These are phyloP conservation scores for Viola pubescens DNA, from an alignment of 441 rosid species.

Conservation along the genomic window DNA sequence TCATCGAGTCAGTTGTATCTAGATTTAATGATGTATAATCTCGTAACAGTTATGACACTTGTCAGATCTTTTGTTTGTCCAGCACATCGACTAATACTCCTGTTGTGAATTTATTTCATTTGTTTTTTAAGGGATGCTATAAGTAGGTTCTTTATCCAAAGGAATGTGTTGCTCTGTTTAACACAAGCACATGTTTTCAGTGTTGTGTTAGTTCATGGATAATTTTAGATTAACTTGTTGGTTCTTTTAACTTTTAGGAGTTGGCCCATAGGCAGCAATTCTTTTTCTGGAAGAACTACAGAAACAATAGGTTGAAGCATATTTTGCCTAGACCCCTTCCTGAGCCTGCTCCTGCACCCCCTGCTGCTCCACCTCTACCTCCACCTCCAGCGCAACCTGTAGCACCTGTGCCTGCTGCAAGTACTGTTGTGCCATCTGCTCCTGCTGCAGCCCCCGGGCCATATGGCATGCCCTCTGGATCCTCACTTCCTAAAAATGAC, in stretches of 20 bases:
- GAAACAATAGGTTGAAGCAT: constrained; percentile 89
- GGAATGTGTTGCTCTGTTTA: too few relatives aligned
- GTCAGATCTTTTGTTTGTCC: too few relatives aligned
- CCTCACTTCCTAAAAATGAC: constrained; percentile 54
- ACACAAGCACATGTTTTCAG: too few relatives aligned
- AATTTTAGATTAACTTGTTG: constrained; percentile 11
- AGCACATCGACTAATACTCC: too few relatives aligned
- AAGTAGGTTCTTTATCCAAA: too few relatives aligned
- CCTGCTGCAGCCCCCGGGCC: constrained; percentile 57
- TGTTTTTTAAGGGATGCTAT: too few relatives aligned
- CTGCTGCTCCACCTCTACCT: constrained; percentile 28
- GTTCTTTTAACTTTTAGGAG: constrained; percentile 38
- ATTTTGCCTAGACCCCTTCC: constrained; percentile 84
- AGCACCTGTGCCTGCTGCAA: constrained; percentile 40
- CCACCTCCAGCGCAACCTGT: constrained; percentile 35
- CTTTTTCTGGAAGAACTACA: constrained; percentile 92
- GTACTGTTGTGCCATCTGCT: constrained; percentile 37
- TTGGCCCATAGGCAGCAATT: constrained; percentile 91
- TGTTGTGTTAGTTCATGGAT: constrained; percentile 4
- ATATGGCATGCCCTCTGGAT: constrained; percentile 49
- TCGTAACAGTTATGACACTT: too few relatives aligned
- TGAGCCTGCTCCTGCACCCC: constrained; percentile 50
- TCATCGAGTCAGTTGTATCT: too few relatives aligned
- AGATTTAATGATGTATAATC: too few relatives aligned
- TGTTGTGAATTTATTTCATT: too few relatives aligned